Evolutionary conservation across 208 protist species (phyloP), one percentile per base, ranked within the genome.

Genomic region (Trypanosoma conorhini): DNA sequence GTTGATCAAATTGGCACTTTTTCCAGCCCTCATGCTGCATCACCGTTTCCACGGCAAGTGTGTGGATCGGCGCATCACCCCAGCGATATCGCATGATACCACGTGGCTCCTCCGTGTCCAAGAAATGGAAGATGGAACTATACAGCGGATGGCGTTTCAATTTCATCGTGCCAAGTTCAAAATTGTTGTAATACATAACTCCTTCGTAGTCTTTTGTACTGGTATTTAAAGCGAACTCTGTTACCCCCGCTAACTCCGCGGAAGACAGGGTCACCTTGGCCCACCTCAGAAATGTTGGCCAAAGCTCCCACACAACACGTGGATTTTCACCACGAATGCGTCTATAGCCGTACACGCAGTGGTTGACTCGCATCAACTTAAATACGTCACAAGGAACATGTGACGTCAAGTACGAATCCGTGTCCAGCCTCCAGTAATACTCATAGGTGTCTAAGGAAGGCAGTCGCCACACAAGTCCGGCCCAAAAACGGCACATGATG

Each of bases 371-470:
- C 46, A 82, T 60, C 15, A 67, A 46, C n/a, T 42, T 62, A 59
- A 86, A 78, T n/a, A 80, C 57, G 35, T 86, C 80, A 35, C 64
- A 59, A 0, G 59, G 46, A 9, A 82, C 40, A 44, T 66, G 65
- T 57, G 67, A 72, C 3, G 71, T 74, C 5, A 86, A 64, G 35
- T 62, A 52, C 0, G 81, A 83, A 67, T 79, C 68, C 22, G 68
- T 76, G 59, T 86, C 81, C 59, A 86, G 67, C 40, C 80, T 73
- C 80, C 80, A 85, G 61, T 84, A 89, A 58, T 76, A 78, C 33
- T 86, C 81, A 69, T 89, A 89, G 5, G 42, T 13, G 33, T 78
- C 28, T 40, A 89, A 28, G 17, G 74, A 78, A 28, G 80, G 65
- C 15, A 89, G 68, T 28, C 61, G 50, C 77, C 77, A 82, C 12